A percentile compares a stretch with the other conserved stretches of the same genome.
These are phyloP conservation scores for Phytomonas francai DNA, from an alignment of 208 protist species.

Conservation along the genomic window DNA sequence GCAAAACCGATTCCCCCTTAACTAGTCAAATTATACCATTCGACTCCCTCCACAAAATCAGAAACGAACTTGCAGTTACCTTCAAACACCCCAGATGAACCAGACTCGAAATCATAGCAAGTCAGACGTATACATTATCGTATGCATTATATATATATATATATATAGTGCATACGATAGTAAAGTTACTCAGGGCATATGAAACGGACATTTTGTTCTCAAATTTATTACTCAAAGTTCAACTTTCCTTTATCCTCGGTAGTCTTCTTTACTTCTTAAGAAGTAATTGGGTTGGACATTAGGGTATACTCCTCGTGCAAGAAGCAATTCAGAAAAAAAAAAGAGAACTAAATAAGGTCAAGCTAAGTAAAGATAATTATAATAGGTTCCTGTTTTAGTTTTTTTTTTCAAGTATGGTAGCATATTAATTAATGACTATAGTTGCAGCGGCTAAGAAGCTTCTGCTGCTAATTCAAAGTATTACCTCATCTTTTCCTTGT, in stretches of 20 bases:
- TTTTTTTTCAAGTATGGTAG: neutral
- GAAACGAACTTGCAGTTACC: neutral
- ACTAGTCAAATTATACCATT: neutral
- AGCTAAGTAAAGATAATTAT: neutral
- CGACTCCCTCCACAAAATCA: neutral
- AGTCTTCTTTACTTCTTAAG: neutral
- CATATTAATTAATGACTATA: neutral
- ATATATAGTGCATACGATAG: neutral
- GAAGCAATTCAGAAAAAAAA: neutral
- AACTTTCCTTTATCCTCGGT: neutral
- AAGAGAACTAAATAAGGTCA: neutral
- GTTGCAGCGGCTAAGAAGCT: neutral
- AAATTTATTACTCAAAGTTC: neutral
- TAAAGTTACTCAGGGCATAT: neutral
- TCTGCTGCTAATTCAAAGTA: neutral
- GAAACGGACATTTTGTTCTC: neutral
- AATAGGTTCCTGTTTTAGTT: neutral
- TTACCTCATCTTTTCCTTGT: neutral
- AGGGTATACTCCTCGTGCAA: neutral
- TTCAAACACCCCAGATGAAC: neutral
- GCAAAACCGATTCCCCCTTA: neutral
- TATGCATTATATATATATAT: neutral
- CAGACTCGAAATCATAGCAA: neutral
- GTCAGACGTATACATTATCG: neutral
- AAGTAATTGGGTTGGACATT: neutral